A percentile compares a stretch with the other conserved stretches of the same genome.
Evolutionary conservation across 345 rosid species (phyloP).

Genomic region (Turritis glabra): DNA sequence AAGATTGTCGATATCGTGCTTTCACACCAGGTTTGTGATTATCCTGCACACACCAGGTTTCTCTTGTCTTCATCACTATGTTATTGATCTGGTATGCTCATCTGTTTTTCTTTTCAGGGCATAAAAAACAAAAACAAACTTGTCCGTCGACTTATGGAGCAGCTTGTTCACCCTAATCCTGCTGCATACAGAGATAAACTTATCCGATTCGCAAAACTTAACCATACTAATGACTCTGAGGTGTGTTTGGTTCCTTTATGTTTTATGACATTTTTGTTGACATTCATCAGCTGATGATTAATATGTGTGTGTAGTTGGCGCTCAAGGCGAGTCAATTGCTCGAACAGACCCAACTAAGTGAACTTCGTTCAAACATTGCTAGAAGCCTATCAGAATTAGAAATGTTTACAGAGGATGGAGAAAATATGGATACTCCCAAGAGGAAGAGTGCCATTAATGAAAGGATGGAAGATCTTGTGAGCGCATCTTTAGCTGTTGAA

Average conservation of each 20-base stretch:
- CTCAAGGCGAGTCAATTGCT: conserved; percentile 95
- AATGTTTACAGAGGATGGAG: conserved; percentile 99
- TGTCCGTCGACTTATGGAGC: conserved; percentile 92
- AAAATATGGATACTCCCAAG: conserved; percentile 97
- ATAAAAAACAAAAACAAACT: conserved; percentile 89
- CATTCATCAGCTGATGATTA: conserved; percentile 14
- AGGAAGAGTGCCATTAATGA: conserved; percentile 98
- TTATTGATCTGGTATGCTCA: conserved; percentile 4
- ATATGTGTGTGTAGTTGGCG: conserved; percentile 65
- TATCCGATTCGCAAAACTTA: conserved; percentile 81
- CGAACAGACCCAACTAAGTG: conserved; percentile 97
- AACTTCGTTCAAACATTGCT: conserved; percentile 96
- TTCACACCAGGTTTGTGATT: conserved; percentile 84
- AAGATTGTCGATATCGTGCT: conserved; percentile 96
- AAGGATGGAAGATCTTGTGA: conserved; percentile 96
- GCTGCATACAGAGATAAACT: conserved; percentile 98
- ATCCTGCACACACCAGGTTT: conserved; percentile 2
- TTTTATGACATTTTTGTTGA: neutral
- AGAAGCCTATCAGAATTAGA: conserved; percentile 98
- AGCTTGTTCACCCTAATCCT: conserved; percentile 98
- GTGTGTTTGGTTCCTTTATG: conserved; percentile 43
- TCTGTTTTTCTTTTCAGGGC: conserved; percentile 57
- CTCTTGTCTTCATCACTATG: conserved; percentile 6
- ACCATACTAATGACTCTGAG: conserved; percentile 96
- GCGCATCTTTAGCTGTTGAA: conserved; percentile 96